phyloP scores from a whole-genome alignment of 2,329 filamentous ascomycete genomes.

The Gaeumannomyces tritici region DNA sequence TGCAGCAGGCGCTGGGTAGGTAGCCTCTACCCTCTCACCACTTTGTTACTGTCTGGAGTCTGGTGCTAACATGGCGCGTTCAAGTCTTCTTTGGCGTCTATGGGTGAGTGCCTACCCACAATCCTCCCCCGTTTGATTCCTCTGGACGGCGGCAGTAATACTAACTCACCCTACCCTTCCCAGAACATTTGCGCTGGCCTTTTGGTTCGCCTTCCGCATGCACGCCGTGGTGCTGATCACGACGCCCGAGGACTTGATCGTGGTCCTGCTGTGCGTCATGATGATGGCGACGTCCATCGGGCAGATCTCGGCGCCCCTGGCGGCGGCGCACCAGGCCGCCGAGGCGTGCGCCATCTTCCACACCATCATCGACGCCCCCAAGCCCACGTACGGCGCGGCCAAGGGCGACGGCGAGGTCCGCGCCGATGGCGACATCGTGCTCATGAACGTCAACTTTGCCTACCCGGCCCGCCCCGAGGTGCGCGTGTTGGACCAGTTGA shows the following conservation, averaged over 20 bases:
- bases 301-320: constrained; percentile 44
- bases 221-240: constrained; percentile 34
- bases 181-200: constrained; percentile 41
- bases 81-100: constrained; percentile 20
- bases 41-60: not conserved
- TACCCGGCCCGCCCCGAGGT: constrained; percentile 44
- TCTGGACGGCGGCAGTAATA: constrained; percentile 22
- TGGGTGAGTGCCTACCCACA: constrained; percentile 7
- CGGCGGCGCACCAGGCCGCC: constrained; percentile 43
- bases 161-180: constrained; percentile 17
- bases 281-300: constrained; percentile 46
- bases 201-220: constrained; percentile 51
- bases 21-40: not conserved
- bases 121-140: not conserved
- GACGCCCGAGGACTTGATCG: constrained; percentile 43
- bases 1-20: constrained; percentile 17
- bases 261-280: constrained; percentile 52
- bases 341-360: constrained; percentile 48
- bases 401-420: constrained; percentile 33
- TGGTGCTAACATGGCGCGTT: not conserved
- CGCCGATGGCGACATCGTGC: constrained; percentile 40
- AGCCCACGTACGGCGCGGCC: constrained; percentile 24
- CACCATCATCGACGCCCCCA: constrained; percentile 36
- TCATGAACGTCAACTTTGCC: constrained; percentile 56
- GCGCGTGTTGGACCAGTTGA: constrained; percentile 40